Evolutionary conservation across 192 early-diverging fungal species (phyloP).

Genomic region (Geranomyces variabilis): DNA sequence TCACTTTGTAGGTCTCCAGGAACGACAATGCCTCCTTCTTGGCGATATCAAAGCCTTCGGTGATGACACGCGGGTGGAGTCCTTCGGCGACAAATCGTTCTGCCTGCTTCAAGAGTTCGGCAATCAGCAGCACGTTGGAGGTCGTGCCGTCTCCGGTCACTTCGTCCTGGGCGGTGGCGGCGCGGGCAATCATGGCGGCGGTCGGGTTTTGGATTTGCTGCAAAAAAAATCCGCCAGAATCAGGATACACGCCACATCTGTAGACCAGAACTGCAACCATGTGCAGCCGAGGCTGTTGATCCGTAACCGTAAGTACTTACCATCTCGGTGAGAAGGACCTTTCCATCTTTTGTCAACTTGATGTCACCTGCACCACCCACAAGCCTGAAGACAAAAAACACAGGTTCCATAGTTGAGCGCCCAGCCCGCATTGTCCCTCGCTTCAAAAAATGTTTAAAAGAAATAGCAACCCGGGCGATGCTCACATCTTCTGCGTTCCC

Average conservation of each 20-base stretch:
- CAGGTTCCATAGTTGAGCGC: not conserved
- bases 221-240: no score
- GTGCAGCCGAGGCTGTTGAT: not conserved
- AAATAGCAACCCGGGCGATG: no score
- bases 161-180: slow-evolving; percentile 99
- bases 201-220: slow-evolving; percentile 99
- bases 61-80: slow-evolving; percentile 92
- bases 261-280: no score
- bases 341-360: slow-evolving; percentile 99
- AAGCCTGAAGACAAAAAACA: slow-evolving; percentile 59
- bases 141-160: slow-evolving; percentile 99
- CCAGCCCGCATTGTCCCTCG: not conserved
- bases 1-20: slow-evolving; percentile 83
- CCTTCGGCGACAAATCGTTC: slow-evolving; percentile 93
- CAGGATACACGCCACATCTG: not conserved
- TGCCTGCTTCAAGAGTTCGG: slow-evolving; percentile 96
- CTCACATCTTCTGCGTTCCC: slow-evolving; percentile 96
- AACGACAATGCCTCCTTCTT: slow-evolving; percentile 96
- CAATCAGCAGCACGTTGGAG: slow-evolving; percentile 93
- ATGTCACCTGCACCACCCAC: slow-evolving; percentile 95
- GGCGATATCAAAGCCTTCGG: slow-evolving; percentile 96
- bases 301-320: slow-evolving; percentile 47
- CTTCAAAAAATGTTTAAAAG: no score
- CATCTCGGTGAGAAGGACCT: slow-evolving; percentile 98
- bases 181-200: slow-evolving; percentile 97